phyloP scores from a whole-genome alignment of 139 green algal genomes.

The Chlorella sorokiniana region DNA sequence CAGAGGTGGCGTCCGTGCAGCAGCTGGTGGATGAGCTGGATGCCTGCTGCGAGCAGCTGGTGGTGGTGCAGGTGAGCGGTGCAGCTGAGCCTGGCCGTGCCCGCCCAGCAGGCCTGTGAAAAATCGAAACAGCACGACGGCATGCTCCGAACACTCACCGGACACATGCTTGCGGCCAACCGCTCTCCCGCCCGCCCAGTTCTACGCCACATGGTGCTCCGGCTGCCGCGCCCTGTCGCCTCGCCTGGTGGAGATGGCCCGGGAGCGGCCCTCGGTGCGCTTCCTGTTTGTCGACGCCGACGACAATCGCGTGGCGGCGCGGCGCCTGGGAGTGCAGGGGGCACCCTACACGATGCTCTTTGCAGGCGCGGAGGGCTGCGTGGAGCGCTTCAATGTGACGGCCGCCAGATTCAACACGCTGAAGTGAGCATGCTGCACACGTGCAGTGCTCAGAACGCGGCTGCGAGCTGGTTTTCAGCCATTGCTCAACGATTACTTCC shows the following conservation, averaged over 20 bases:
- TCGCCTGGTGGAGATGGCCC: slow-evolving; percentile 78
- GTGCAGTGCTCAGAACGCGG: no score
- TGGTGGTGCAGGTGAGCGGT: slow-evolving; percentile 79
- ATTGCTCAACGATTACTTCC: no score
- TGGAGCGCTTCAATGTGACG: slow-evolving; percentile 59
- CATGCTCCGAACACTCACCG: neutral
- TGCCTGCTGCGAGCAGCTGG: slow-evolving; percentile 48
- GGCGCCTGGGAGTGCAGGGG: slow-evolving; percentile 82
- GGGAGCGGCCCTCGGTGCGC: slow-evolving; percentile 67
- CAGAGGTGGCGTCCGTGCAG: slow-evolving; percentile 43
- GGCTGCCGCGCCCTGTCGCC: slow-evolving; percentile 88
- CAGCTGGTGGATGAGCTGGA: slow-evolving; percentile 82
- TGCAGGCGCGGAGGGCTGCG: slow-evolving; percentile 73
- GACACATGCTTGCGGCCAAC: neutral
- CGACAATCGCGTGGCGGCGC: slow-evolving; percentile 82
- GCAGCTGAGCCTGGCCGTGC: no score
- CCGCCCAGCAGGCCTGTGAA: no score
- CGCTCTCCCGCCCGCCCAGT: slow-evolving; percentile 16
- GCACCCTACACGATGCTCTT: slow-evolving; percentile 95
- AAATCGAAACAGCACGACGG: no score
- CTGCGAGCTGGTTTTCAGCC: no score
- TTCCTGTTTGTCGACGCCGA: slow-evolving; percentile 75
- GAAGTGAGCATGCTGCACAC: no score
- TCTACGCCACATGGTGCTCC: slow-evolving; percentile 89
- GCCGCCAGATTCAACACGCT: neutral